Evolutionary conservation across 768 basidiomycete species (phyloP).

Genomic region (Chiua virens): DNA sequence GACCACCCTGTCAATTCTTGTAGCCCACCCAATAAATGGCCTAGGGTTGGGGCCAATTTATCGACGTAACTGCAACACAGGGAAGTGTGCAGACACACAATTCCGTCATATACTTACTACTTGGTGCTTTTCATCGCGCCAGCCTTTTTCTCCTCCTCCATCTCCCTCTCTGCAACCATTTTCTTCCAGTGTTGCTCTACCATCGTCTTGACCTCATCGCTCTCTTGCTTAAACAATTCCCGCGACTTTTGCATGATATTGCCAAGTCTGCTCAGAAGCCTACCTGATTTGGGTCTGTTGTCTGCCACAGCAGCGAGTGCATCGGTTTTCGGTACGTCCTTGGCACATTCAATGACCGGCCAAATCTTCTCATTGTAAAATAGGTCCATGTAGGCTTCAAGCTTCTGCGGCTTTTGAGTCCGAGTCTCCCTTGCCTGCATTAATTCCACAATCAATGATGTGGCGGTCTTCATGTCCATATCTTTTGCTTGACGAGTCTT

Average conservation of each 20-base stretch:
- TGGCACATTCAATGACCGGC: background rate
- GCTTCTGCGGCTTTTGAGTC: background rate
- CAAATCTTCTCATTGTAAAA: background rate
- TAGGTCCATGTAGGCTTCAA: background rate
- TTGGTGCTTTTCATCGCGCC: background rate
- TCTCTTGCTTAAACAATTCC: background rate
- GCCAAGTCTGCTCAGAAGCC: background rate
- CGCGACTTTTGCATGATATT: background rate
- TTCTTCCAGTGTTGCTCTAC: background rate
- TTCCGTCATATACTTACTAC: background rate
- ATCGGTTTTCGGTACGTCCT: background rate
- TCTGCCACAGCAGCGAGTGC: background rate
- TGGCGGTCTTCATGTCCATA: background rate
- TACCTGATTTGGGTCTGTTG: background rate
- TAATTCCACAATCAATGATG: background rate
- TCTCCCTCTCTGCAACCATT: background rate
- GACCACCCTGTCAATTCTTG: background rate
- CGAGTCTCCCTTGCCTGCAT: background rate
- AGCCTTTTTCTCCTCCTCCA: background rate
- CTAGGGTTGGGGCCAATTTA: background rate
- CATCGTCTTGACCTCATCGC: background rate
- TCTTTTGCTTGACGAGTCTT: background rate
- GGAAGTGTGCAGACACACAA: background rate
- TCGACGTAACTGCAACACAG: background rate
- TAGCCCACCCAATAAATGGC: background rate